phyloP scores from a whole-genome alignment of 139 green algal genomes.

The Micractinium sp. region DNA sequence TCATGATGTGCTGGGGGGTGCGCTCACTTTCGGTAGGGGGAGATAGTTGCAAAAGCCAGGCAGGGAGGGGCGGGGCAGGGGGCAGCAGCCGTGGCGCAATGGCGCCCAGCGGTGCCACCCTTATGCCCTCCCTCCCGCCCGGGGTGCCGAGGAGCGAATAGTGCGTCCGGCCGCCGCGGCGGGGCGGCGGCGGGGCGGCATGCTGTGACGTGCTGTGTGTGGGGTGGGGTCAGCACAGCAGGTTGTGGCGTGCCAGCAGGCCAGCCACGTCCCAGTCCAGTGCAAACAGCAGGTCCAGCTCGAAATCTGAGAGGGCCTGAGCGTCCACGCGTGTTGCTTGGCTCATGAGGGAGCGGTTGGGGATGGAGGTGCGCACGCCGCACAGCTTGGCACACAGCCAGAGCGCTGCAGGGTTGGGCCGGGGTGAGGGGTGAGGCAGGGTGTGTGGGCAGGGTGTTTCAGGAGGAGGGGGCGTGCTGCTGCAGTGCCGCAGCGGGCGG shows the following conservation, averaged over 20 bases:
- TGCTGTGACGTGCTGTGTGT: too few species aligned
- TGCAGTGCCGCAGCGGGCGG: too few species aligned
- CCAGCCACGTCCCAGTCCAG: conserved; percentile 38
- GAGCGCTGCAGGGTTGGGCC: neutral
- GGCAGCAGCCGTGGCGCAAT: neutral
- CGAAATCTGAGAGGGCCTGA: conserved; percentile 22
- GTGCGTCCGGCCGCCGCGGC: too few species aligned
- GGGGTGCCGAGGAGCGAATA: too few species aligned
- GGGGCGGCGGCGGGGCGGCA: neutral
- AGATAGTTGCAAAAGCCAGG: too few species aligned
- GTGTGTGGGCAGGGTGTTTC: neutral
- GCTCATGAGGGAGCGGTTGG: conserved; percentile 35
- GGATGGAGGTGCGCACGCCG: conserved; percentile 31
- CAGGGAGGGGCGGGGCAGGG: too few species aligned
- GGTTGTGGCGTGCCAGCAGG: conserved; percentile 17
- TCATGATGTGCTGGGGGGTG: too few species aligned
- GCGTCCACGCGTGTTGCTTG: conserved; percentile 24
- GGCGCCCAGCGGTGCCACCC: too few species aligned
- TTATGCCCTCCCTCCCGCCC: too few species aligned
- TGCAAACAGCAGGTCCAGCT: conserved; percentile 24
- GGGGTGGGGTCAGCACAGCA: neutral
- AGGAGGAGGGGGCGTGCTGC: too few species aligned
- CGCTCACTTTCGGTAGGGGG: too few species aligned
- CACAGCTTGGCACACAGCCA: conserved; percentile 29
- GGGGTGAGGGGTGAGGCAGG: neutral